Evolutionary conservation across 2,329 filamentous ascomycete genomes (phyloP).

Genomic region (Alternaria burnsii): DNA sequence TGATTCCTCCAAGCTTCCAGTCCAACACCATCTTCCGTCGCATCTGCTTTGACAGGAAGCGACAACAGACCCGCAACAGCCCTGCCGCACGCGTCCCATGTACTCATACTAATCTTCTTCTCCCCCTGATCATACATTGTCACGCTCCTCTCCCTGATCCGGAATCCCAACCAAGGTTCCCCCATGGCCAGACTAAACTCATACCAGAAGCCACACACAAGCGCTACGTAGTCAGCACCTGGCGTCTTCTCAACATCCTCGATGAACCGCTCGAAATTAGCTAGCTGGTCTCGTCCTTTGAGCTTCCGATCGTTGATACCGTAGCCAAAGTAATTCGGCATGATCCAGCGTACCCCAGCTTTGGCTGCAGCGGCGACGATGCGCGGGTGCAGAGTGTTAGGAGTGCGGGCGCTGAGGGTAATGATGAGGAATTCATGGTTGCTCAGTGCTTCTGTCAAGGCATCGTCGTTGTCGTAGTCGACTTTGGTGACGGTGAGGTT

Average conservation of each 20-base stretch:
- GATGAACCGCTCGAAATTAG: background rate
- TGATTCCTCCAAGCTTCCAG: background rate
- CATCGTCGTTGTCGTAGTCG: background rate
- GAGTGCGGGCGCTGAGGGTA: background rate
- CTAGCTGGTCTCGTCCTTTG: background rate
- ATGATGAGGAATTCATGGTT: background rate
- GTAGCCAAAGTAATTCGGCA: background rate
- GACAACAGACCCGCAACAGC: background rate
- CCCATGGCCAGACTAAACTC: slow-evolving; percentile 49
- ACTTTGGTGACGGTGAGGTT: background rate
- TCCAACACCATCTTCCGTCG: background rate
- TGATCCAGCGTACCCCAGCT: background rate
- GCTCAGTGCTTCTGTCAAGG: background rate
- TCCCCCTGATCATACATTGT: slow-evolving; percentile 46
- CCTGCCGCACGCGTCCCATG: slow-evolving; percentile 57
- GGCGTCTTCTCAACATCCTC: slow-evolving; percentile 16
- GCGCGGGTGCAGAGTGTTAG: background rate
- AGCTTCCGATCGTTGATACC: background rate
- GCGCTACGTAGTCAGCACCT: slow-evolving; percentile 14
- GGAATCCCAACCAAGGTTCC: slow-evolving; percentile 47
- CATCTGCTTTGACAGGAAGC: background rate
- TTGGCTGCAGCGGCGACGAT: background rate
- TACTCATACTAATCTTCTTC: slow-evolving; percentile 57
- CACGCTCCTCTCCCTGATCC: slow-evolving; percentile 42
- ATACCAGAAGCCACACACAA: slow-evolving; percentile 48